These are phyloP conservation scores for Talaromyces liani DNA, from an alignment of 495 filamentous ascomycete species.

Conservation along the genomic window DNA sequence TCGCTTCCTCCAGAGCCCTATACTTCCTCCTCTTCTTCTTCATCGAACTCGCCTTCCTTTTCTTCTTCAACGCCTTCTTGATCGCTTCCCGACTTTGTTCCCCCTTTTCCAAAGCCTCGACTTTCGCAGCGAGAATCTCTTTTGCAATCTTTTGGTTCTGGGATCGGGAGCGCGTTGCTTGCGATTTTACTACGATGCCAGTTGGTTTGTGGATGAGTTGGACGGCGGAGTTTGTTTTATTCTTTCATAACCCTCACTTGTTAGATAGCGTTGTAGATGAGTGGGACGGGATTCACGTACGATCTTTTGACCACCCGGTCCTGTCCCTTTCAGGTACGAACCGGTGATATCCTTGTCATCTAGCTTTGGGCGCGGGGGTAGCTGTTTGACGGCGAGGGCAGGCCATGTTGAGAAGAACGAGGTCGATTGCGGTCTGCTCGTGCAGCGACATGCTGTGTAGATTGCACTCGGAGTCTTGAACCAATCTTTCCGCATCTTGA, in stretches of 20 bases:
- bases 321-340: conserved; percentile 82
- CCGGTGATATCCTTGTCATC: conserved; percentile 73
- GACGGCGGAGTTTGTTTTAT: conserved; percentile 94
- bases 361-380: conserved; percentile 71
- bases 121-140: conserved; percentile 61
- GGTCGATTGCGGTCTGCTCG: neutral
- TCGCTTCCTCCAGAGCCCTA: conserved; percentile 36
- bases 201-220: conserved; percentile 87
- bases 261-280: neutral
- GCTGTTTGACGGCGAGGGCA: conserved; percentile 34
- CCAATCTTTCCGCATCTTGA: neutral
- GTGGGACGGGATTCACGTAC: conserved; percentile 14
- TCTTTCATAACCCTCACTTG: conserved; percentile 38
- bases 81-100: conserved; percentile 48
- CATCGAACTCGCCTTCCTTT: conserved; percentile 56
- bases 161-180: conserved; percentile 76
- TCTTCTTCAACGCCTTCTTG: conserved; percentile 46
- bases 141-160: conserved; percentile 90
- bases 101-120: conserved; percentile 64
- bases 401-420: conserved; percentile 23
- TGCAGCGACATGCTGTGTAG: neutral
- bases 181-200: conserved; percentile 83
- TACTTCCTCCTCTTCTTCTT: conserved; percentile 68
- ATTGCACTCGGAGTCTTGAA: neutral
- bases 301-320: conserved; percentile 95